These are phyloP conservation scores for Lithospermum erythrorhizon DNA, from an alignment of 257 asterid genomes.

Conservation along the genomic window DNA sequence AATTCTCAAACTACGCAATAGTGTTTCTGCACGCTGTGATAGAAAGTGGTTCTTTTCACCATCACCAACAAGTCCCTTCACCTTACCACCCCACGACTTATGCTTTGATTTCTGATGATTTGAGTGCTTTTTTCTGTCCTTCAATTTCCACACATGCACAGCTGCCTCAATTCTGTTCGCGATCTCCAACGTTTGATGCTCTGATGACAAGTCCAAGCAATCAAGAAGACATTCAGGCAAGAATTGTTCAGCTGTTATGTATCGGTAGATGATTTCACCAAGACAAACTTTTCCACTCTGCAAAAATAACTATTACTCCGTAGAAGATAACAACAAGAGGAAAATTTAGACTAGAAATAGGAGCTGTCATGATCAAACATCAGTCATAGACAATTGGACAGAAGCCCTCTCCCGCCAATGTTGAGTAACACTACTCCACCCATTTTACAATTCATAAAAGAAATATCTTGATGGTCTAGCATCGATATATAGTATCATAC, in stretches of 20 bases:
- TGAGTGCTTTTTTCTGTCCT: conserved; percentile 39
- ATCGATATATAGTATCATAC: too few species aligned
- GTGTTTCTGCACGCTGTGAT: conserved; percentile 45
- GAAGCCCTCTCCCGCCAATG: too few species aligned
- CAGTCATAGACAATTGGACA: too few species aligned
- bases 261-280: not conserved
- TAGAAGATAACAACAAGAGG: too few species aligned
- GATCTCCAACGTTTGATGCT: conserved; percentile 50
- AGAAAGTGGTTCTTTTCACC: conserved; percentile 38
- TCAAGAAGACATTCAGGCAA: not conserved
- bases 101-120: conserved; percentile 30
- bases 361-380: too few species aligned
- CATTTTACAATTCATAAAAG: too few species aligned
- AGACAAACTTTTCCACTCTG: conserved; percentile 3
- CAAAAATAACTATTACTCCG: not conserved
- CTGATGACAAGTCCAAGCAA: conserved; percentile 3
- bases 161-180: conserved; percentile 63
- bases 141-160: conserved; percentile 50
- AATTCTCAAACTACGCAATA: conserved; percentile 35
- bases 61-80: conserved; percentile 42
- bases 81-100: conserved; percentile 52
- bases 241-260: conserved; percentile 1
- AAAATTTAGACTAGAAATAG: too few species aligned
- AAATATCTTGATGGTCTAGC: too few species aligned
- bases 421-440: too few species aligned